phyloP scores from a whole-genome alignment of 2,329 filamentous ascomycete species.

The Trichoderma sp. region DNA sequence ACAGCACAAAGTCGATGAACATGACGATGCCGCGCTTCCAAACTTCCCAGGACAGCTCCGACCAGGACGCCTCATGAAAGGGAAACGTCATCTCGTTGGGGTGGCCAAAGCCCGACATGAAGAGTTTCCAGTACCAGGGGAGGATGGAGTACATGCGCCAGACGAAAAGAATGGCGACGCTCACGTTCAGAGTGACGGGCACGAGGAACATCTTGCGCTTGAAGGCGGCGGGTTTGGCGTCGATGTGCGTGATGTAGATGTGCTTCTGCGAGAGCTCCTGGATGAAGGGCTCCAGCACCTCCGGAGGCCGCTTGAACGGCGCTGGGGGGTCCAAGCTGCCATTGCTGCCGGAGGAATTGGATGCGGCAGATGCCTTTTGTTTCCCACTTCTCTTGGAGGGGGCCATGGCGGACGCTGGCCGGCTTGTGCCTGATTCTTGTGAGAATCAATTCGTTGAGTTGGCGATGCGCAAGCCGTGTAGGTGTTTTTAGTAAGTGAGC shows the following conservation, averaged over 20 bases:
- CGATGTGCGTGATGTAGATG: conserved; percentile 84
- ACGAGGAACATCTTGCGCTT: conserved; percentile 83
- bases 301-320: conserved; percentile 67
- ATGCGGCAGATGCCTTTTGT: conserved; percentile 26
- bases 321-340: conserved; percentile 45
- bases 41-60: conserved; percentile 56
- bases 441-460: not conserved
- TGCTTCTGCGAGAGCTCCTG: conserved; percentile 63
- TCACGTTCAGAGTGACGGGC: conserved; percentile 72
- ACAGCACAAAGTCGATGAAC: conserved; percentile 69
- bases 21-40: conserved; percentile 62
- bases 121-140: conserved; percentile 70
- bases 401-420: conserved; percentile 28
- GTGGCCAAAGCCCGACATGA: conserved; percentile 64
- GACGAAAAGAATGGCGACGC: conserved; percentile 61
- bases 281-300: conserved; percentile 64
- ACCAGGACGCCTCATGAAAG: conserved; percentile 54
- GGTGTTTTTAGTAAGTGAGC: conserved; percentile 3
- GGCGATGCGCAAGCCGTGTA: not conserved
- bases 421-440: not conserved
- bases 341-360: conserved; percentile 27
- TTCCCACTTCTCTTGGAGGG: conserved; percentile 37
- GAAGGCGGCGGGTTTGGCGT: conserved; percentile 64
- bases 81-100: conserved; percentile 66
- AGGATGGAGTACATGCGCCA: conserved; percentile 67